A percentile compares a stretch with the other conserved stretches of the same genome.
These are phyloP conservation scores for Apocynum venetum DNA, from an alignment of 257 asterid species.

Conservation along the genomic window DNA sequence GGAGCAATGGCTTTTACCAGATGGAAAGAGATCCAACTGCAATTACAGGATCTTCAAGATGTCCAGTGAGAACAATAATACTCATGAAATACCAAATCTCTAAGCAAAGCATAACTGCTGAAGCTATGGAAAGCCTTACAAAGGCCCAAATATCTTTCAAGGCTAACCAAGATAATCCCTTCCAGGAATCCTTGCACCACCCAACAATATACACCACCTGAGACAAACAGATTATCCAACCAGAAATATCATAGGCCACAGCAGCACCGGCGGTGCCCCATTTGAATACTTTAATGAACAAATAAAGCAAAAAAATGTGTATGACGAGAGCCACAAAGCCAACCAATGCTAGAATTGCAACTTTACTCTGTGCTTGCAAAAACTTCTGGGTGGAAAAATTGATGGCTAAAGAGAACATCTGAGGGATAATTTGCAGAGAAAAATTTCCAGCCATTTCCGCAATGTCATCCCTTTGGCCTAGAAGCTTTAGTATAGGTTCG, in stretches of 20 bases:
- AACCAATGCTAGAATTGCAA: constrained; percentile 70
- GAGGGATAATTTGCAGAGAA: constrained; percentile 69
- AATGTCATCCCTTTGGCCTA: constrained; percentile 76
- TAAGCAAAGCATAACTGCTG: constrained; percentile 90
- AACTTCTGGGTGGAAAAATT: constrained; percentile 91
- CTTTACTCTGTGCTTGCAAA: constrained; percentile 85
- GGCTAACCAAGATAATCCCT: constrained; percentile 73
- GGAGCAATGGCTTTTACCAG: constrained; percentile 39
- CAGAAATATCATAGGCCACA: constrained; percentile 72
- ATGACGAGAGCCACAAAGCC: constrained; percentile 47
- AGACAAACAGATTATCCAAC: constrained; percentile 69
- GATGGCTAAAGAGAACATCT: constrained; percentile 63
- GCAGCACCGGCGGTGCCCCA: constrained; percentile 98
- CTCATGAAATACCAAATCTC: constrained; percentile 99
- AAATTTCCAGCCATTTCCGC: constrained; percentile 79
- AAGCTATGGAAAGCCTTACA: constrained; percentile 64
- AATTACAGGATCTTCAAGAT: constrained; percentile 76
- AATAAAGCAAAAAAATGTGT: constrained; percentile 24
- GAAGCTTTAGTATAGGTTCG: constrained; percentile 49
- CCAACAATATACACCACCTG: constrained; percentile 70
- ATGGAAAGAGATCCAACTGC: constrained; percentile 97
- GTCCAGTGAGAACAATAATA: constrained; percentile 85
- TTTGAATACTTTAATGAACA: constrained; percentile 54
- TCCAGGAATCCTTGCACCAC: constrained; percentile 87
- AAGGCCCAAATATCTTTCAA: constrained; percentile 72